phyloP scores from a whole-genome alignment of 2,329 filamentous ascomycete genomes.

The Xylariaceae sp. region DNA sequence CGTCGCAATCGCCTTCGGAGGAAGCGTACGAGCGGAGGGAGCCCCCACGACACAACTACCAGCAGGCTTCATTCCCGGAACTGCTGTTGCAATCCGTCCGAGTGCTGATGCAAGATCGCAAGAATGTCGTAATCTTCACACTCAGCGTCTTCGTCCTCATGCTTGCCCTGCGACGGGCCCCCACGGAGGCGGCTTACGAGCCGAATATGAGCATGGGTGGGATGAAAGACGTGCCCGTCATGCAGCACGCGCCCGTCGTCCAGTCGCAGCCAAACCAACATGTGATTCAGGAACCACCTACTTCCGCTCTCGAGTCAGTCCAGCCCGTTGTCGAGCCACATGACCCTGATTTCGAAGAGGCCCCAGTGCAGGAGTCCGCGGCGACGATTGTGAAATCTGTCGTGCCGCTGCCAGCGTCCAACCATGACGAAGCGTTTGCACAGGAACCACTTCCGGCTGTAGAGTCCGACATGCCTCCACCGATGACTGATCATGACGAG shows the following conservation, averaged over 20 bases:
- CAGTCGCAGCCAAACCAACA: constrained; percentile 2
- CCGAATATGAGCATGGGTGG: constrained; percentile 16
- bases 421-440: background rate
- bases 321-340: too few relatives aligned
- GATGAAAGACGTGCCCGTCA: constrained; percentile 28
- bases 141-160: constrained; percentile 58
- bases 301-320: too few relatives aligned
- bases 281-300: too few relatives aligned
- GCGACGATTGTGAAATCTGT: constrained; percentile 1
- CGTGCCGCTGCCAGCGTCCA: background rate
- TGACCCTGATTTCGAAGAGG: too few relatives aligned
- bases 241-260: constrained; percentile 25
- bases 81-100: constrained; percentile 57
- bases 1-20: constrained; percentile 25
- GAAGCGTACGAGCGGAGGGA: constrained; percentile 38
- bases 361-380: background rate
- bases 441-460: background rate
- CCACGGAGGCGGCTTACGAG: constrained; percentile 35
- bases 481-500: background rate
- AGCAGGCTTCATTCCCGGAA: constrained; percentile 54
- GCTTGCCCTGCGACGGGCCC: constrained; percentile 47
- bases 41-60: constrained; percentile 35
- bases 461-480: background rate
- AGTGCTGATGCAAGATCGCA: constrained; percentile 59
- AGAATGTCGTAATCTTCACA: constrained; percentile 60